Evolutionary conservation across 306 rosid genomes (phyloP), one percentile per base, ranked within the genome.

Genomic region (Begonia masoniana): DNA sequence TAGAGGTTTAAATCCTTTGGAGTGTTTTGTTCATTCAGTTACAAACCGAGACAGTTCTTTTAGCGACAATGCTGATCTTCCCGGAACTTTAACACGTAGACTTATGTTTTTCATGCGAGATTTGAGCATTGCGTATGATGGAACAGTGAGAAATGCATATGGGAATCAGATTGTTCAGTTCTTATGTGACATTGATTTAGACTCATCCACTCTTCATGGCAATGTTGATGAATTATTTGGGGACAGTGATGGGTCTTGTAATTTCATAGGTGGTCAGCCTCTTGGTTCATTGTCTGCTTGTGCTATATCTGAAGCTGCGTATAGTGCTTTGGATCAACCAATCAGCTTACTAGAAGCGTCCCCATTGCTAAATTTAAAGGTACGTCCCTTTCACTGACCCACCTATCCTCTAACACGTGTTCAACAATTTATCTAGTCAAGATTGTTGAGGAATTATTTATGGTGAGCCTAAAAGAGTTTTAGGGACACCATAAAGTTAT

Each of bases 281-380:
- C 93, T 81, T 43, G 99, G 99, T 62, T 78, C 84, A 47, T 78
- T 92, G 74, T 76, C 99, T 54, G 93, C 95, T 51, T 92, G 88
- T 64, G 99, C 99, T 3, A 55, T 92, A 36, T 92, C 99, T 43
- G 99, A 92, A 76, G 88, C 99, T 68, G 99, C 96, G 51, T 92
- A 86, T 71, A 81, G 99, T 56, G 99, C 99, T 63, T 72, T 92
- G 78, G 88, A 83, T 67, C 99, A 92, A 59, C 96, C 99, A 53
- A 67, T 92, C 56, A 86, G 99, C 79, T 73, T 83, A 16, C 96
- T 92, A 55, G 93, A 86, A 79, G 56, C 88, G 53, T 92, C 99
- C 43, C 99, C 99, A 21, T 69, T 86, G 68, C 72, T 92, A 68
- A 92, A 81, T 73, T 79, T 92, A 39, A 92, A 92, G 77, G 83